A percentile compares a stretch with the other conserved stretches of the same genome.
Evolutionary conservation across 192 early-diverging fungal genomes (phyloP).

Genomic region (Backusella tarrabulga): DNA sequence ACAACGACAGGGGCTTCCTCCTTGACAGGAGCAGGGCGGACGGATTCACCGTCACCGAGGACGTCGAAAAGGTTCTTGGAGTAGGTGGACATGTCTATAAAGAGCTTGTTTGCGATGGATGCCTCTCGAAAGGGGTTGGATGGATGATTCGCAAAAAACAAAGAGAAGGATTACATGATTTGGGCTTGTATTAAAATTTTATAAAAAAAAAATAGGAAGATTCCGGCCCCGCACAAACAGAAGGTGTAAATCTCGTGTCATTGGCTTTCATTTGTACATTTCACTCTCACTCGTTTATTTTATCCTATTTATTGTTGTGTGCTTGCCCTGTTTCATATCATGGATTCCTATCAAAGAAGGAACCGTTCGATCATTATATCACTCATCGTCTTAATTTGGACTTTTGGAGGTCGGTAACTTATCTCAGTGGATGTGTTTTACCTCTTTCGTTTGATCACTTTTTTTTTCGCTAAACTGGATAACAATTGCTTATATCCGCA

Average conservation of each 20-base stretch:
- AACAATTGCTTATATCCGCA: too few relatives aligned
- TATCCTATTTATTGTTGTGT: not conserved
- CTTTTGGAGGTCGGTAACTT: too few relatives aligned
- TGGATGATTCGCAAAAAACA: constrained; percentile 27
- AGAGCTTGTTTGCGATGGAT: constrained; percentile 26
- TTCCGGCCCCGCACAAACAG: not conserved
- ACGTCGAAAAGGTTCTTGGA: constrained; percentile 71
- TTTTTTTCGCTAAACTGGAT: too few relatives aligned
- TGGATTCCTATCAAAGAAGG: not conserved
- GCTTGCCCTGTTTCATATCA: not conserved
- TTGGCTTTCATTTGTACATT: not conserved
- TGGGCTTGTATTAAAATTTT: not conserved
- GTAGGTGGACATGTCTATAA: constrained; percentile 49
- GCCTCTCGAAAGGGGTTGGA: constrained; percentile 34
- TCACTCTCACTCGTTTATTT: not conserved
- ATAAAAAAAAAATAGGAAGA: not conserved
- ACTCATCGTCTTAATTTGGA: too few relatives aligned
- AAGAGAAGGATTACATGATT: constrained; percentile 14
- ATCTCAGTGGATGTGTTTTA: too few relatives aligned
- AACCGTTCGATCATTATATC: not conserved
- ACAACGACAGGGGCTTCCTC: constrained; percentile 36
- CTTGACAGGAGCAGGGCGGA: constrained; percentile 37
- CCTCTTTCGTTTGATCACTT: too few relatives aligned
- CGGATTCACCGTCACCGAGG: constrained; percentile 59
- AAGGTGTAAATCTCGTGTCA: not conserved